Percentiles rank a stretch among this genome's conserved stretches.
Conservation (phyloP, 2,329 filamentous ascomycete genomes). For the Colletotrichum australisinense region DNA sequence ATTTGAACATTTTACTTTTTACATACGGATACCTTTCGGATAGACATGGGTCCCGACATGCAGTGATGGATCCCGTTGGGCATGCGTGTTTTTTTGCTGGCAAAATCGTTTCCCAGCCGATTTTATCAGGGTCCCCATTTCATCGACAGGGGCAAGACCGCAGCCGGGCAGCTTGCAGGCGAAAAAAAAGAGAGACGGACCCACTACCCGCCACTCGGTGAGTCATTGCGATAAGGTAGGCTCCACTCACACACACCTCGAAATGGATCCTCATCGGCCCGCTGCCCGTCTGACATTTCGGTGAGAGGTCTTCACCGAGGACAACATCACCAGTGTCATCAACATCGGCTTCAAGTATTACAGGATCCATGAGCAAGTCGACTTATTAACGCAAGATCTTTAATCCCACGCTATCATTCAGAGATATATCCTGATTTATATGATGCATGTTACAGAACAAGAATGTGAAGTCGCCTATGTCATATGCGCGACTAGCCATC, state of each 20-base stretch:
- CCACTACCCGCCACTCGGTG: constrained; percentile 15
- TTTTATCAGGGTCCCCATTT: not conserved
- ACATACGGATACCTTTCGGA: no score
- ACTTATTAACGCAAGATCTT: no score
- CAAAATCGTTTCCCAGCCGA: constrained; percentile 6
- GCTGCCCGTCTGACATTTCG: not conserved
- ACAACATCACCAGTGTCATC: not conserved
- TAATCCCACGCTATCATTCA: no score
- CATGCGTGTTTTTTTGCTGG: not conserved
- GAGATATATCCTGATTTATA: no score
- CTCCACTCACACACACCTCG: not conserved
- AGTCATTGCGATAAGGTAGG: constrained; percentile 15
- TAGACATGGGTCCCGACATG: not conserved
- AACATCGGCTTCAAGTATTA: not conserved
- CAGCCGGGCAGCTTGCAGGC: not conserved
- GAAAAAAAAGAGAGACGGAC: not conserved
- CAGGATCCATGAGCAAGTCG: no score
- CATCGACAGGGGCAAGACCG: not conserved
- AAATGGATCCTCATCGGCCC: not conserved
- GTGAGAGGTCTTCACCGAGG: not conserved
- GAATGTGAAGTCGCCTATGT: no score
- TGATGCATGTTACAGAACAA: no score
- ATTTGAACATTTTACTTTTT: not conserved
- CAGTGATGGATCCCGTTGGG: not conserved
- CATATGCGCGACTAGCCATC: no score